Evolutionary conservation across 345 rosid genomes (phyloP), one percentile per base, ranked within the genome.

Genomic region (Microcos paniculata): DNA sequence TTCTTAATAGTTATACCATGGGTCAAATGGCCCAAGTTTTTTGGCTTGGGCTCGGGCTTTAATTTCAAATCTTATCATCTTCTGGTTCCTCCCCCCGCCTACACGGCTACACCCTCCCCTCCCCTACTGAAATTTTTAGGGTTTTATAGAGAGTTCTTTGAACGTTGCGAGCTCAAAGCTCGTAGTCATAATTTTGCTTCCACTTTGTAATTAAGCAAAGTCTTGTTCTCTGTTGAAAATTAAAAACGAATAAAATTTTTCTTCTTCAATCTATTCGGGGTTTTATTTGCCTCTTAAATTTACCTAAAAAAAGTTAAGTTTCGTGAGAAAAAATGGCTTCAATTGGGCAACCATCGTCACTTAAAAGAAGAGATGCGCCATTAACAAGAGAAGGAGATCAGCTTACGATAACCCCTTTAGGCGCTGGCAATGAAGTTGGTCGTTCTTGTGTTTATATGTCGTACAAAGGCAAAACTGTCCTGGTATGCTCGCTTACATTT

Each of bases 341-440:
- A 40, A 58, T 81, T 0, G 89, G 78, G 53, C 89, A 78, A 64
- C 57, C 83, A 11, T 58, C 57, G 31, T 87, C 91, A 28, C 86
- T 95, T 3, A 95, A 91, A 74, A 82, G 96, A 78, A 68, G 88
- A 73, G 98, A 94, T 70, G 85, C 82, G 48, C 89, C 94, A 8
- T 77, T 78, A 19, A 74, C 84, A 0, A 85, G 92, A 52, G 98
- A 91, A 71, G 94, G 90, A 56, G 99, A 95, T 79, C 90, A 84
- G 53, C 94, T 95, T 31, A 89, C 81, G 65, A 63, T 95, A 11
- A 93, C 89, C 19, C 99, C 99, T 38, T 73, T 95, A 43, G 99
- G 99, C 5, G 99, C 98, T 0, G 98, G 99, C 48, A 95, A 70
- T 79, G 98, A 95, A 90, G 98, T 95, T 40, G 99, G 99, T 24